Evolutionary conservation across 371 early-diverging fungal species (phyloP).

Genomic region (Actinomortierella wolfii): DNA sequence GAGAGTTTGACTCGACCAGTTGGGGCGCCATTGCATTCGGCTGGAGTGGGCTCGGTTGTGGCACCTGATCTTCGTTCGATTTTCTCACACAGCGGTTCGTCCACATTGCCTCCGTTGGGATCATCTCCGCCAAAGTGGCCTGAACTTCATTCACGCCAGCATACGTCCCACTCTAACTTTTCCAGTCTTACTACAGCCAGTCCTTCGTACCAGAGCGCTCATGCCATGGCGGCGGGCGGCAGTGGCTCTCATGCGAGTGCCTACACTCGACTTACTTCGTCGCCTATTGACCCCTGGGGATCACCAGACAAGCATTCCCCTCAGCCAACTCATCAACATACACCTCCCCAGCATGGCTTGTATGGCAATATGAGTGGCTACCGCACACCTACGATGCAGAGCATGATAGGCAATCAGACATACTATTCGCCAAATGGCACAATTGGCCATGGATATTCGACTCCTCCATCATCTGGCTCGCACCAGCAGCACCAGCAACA

Average conservation of each 20-base stretch:
- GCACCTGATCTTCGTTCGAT: slow-evolving; percentile 28
- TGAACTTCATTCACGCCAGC: slow-evolving; percentile 29
- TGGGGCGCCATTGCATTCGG: not conserved
- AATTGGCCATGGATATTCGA: not conserved
- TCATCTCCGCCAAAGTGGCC: slow-evolving; percentile 44
- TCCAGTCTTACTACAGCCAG: slow-evolving; percentile 2
- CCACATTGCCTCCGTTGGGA: slow-evolving; percentile 21
- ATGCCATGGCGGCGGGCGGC: slow-evolving; percentile 7
- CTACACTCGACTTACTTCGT: slow-evolving; percentile 21
- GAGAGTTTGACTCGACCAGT: slow-evolving; percentile 21
- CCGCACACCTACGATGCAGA: not conserved
- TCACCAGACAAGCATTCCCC: slow-evolving; percentile 23
- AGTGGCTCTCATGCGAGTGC: not conserved
- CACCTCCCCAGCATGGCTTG: slow-evolving; percentile 24
- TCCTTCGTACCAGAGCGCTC: slow-evolving; percentile 11
- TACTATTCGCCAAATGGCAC: slow-evolving; percentile 20
- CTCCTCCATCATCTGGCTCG: slow-evolving; percentile 3
- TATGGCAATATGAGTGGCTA: slow-evolving; percentile 7
- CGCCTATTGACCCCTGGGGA: slow-evolving; percentile 39
- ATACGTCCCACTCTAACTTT: slow-evolving; percentile 16
- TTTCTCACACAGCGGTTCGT: slow-evolving; percentile 23
- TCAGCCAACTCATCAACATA: slow-evolving; percentile 20
- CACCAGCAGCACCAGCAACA: not conserved
- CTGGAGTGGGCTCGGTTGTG: slow-evolving; percentile 20
- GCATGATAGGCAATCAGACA: slow-evolving; percentile 8